Evolutionary conservation across 768 basidiomycete genomes (phyloP).

Genomic region (Leucocoprinus leucothites): DNA sequence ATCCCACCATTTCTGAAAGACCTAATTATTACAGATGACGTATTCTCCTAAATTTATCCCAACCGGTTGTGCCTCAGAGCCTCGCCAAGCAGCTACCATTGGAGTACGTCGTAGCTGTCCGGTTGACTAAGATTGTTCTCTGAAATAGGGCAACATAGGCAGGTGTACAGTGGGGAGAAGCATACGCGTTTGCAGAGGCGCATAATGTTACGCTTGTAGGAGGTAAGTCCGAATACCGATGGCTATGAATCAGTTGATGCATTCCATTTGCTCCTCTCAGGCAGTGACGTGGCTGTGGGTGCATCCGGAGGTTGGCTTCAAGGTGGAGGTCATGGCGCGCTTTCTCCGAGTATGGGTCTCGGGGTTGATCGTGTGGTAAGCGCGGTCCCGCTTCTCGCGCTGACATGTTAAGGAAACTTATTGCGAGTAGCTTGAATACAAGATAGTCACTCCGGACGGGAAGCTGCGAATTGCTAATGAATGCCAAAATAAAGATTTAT

Average conservation of each 20-base stretch:
- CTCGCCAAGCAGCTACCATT: conserved; percentile 29
- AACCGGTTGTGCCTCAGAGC: conserved; percentile 25
- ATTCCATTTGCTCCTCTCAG: not conserved
- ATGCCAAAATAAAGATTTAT: conserved; percentile 40
- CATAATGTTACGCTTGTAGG: conserved; percentile 45
- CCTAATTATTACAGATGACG: conserved; percentile 26
- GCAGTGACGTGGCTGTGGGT: conserved; percentile 36
- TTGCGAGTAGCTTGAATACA: conserved; percentile 20
- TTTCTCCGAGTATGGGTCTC: conserved; percentile 43
- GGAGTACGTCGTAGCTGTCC: conserved; percentile 27
- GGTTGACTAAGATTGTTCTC: not conserved
- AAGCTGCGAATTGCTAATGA: conserved; percentile 35
- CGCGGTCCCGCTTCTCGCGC: not conserved
- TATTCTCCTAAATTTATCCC: conserved; percentile 32
- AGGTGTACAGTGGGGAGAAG: conserved; percentile 42
- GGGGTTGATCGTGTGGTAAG: conserved; percentile 45
- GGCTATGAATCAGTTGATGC: not conserved
- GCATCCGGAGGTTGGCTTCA: conserved; percentile 41
- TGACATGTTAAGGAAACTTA: not conserved
- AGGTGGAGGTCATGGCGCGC: conserved; percentile 43
- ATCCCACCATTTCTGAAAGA: not conserved
- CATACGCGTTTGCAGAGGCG: conserved; percentile 40
- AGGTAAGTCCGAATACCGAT: conserved; percentile 20
- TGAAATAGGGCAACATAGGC: conserved; percentile 25
- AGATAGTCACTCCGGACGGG: conserved; percentile 42